These are phyloP conservation scores for Phytopythium oedochilum DNA, from an alignment of 352 stramenopile species.

Conservation along the genomic window DNA sequence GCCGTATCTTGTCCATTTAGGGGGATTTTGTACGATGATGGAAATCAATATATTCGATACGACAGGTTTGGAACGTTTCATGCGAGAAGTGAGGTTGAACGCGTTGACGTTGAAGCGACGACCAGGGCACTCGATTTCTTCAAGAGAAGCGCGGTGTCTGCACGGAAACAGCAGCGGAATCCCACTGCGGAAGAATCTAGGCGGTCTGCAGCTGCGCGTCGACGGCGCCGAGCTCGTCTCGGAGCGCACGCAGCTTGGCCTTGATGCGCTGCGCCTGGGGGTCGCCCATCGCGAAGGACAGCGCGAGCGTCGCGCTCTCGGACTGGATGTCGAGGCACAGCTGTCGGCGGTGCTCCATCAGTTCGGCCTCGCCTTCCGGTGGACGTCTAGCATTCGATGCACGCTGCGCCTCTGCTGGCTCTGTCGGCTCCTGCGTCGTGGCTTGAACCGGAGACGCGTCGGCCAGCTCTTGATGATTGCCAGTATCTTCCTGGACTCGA, in stretches of 20 bases:
- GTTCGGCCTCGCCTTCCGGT: constrained; percentile 1
- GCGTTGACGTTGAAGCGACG: no score
- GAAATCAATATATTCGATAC: no score
- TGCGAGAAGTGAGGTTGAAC: no score
- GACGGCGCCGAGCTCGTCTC: constrained; percentile 21
- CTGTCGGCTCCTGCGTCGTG: not conserved
- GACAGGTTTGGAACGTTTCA: no score
- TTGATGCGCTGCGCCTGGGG: constrained; percentile 11
- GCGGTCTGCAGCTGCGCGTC: constrained; percentile 8
- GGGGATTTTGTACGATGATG: no score
- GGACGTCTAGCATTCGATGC: no score
- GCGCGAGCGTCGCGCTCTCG: constrained; percentile 38
- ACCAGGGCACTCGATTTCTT: no score
- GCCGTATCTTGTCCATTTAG: no score
- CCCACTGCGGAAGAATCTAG: no score
- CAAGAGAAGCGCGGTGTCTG: no score
- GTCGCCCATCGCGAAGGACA: constrained; percentile 15
- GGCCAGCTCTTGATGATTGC: no score
- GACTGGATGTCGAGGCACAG: constrained; percentile 52
- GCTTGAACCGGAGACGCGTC: not conserved
- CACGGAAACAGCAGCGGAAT: no score
- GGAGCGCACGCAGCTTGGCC: constrained; percentile 10
- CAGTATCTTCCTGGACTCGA: not conserved
- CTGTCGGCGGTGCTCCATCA: constrained; percentile 32
- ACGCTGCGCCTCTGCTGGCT: not conserved